Percentiles rank a stretch among this genome's conserved stretches.
Evolutionary conservation across 441 rosid genomes (phyloP).

Genomic region (Adansonia madagascariensis): DNA sequence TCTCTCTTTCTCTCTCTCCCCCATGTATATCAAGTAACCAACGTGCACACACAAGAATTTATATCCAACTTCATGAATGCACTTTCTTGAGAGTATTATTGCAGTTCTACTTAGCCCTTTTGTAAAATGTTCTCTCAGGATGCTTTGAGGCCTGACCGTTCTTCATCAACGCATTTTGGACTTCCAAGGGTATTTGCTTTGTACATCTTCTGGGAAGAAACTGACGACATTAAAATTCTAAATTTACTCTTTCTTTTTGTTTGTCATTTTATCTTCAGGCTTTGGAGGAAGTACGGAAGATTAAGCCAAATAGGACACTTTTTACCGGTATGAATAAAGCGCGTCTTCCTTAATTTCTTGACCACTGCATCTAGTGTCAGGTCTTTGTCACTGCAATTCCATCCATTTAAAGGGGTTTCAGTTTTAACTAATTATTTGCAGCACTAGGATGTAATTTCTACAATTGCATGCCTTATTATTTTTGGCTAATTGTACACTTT

Average conservation of each 20-base stretch:
- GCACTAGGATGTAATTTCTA: background rate
- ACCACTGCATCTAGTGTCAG: background rate
- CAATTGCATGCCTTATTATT: constrained; percentile 3
- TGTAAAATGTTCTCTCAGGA: constrained; percentile 53
- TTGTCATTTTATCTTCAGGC: constrained; percentile 48
- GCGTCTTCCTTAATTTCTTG: background rate
- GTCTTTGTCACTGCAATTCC: background rate
- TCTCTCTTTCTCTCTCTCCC: constrained; percentile 12
- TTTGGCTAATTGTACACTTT: background rate
- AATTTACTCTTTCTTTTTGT: background rate
- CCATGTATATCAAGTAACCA: background rate
- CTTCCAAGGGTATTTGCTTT: constrained; percentile 67
- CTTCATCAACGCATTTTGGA: constrained; percentile 89
- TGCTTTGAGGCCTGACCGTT: constrained; percentile 87
- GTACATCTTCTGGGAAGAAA: background rate
- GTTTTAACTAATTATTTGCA: background rate
- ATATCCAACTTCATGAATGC: background rate
- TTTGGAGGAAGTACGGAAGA: constrained; percentile 82
- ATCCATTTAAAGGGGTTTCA: background rate
- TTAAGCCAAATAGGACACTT: constrained; percentile 78
- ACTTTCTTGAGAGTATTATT: background rate
- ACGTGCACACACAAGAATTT: background rate
- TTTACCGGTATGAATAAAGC: constrained; percentile 63
- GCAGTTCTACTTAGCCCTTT: background rate
- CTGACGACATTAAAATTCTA: background rate